Base-by-base conservation (phyloP, 78 protist genomes). In the Ministeria vibrans region DNA sequence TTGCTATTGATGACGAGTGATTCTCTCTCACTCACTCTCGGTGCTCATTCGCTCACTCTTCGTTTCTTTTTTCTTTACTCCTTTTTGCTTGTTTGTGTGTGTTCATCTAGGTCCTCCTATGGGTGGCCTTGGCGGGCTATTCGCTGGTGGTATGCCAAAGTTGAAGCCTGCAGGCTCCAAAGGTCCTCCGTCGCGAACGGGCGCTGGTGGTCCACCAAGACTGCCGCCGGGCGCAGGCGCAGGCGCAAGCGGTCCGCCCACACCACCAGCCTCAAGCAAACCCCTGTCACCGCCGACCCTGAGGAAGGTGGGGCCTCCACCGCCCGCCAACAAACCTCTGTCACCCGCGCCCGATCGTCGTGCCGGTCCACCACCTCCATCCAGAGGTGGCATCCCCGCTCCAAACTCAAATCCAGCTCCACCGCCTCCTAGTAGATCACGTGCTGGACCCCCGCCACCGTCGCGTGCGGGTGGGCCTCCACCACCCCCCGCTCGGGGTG, bases 391-490 rank as follows among this genome's bases (percentile, higher is more conserved):
- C 66, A 30, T 13, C 13, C 66, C 4, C 36, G 36, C 66, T 59
- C 66, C 20, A 59, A 23, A 23, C n/a, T 30, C 66, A 30, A 11
- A 23, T 23, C 66, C 66, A 13, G 13, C 55, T 46, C 55, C 55
- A 7, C 28, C 55, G 55, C 55, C 55, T 46, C 66, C 66, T 13
- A 23, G 36, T 11, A 23, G 36, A 30, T 13, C 66, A 59, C 66
- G 66, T 59, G 66, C 66, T 30, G 66, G 66, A 15, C 66, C 66
- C 34, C 34, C 66, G n/a, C 66, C 66, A 11, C 66, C 66, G 34
- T 59, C 66, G 66, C 66, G 66, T 3, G 66, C 66, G 66, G 66
- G 66, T 27, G 36, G 36, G 66, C 66, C 66, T 13, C n/a, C 15
- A 27, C 66, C 66, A 59, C 66, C 66, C 13, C 66, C 66, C 20